A percentile compares a stretch with the other conserved stretches of the same genome.
Conservation (phyloP, 768 basidiomycete species). For the Trichaptum fuscoviolaceum region DNA sequence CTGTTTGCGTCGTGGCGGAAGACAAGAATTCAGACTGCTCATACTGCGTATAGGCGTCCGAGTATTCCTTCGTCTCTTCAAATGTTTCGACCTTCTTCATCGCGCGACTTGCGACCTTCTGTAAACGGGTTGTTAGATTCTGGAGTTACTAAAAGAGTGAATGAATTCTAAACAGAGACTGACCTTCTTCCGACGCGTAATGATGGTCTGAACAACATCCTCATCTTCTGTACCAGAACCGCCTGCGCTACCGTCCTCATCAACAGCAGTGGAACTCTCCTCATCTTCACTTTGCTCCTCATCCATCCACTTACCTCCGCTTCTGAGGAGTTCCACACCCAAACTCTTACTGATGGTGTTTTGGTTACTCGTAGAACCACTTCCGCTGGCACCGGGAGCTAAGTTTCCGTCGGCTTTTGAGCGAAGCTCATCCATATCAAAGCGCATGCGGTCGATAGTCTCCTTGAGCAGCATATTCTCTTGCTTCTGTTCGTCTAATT, state of each 20-base stretch:
- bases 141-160: constrained; percentile 9
- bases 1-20: constrained; percentile 53
- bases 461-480: constrained; percentile 92
- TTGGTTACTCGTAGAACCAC: constrained; percentile 42
- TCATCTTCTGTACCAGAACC: constrained; percentile 58
- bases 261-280: constrained; percentile 25
- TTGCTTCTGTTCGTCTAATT: constrained; percentile 89
- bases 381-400: constrained; percentile 31
- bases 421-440: constrained; percentile 90
- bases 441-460: constrained; percentile 92
- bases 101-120: constrained; percentile 67
- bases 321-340: constrained; percentile 64
- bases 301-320: constrained; percentile 39
- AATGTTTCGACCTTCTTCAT: constrained; percentile 38
- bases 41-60: constrained; percentile 69
- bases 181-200: constrained; percentile 77
- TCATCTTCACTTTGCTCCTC: constrained; percentile 30
- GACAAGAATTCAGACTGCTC: constrained; percentile 49
- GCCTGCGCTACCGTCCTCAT: constrained; percentile 19
- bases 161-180: constrained; percentile 12
- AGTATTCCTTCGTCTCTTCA: constrained; percentile 70
- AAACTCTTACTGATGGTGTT: constrained; percentile 68
- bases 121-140: constrained; percentile 11
- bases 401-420: constrained; percentile 35
- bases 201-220: constrained; percentile 83